phyloP scores from a whole-genome alignment of 2,329 filamentous ascomycete species.

The Ustulina deusta region DNA sequence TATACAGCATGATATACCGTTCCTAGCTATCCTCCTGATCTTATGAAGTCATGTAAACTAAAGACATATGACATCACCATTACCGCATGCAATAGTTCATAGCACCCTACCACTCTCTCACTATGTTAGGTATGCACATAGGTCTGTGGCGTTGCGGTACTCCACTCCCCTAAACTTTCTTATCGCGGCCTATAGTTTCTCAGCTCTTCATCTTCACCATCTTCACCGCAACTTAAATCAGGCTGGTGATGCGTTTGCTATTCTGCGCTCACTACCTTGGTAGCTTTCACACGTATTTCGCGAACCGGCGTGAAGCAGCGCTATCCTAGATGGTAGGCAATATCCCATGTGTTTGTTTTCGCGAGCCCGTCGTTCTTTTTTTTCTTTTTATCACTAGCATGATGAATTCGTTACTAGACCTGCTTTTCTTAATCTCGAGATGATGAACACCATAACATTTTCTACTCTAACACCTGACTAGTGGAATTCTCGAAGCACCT shows the following conservation, averaged over 20 bases:
- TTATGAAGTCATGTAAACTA: constrained; percentile 21
- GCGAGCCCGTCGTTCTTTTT: not conserved
- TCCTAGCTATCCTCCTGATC: not conserved
- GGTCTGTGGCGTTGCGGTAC: not conserved
- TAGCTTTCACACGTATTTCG: not conserved
- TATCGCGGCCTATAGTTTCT: not conserved
- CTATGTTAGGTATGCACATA: too few relatives aligned
- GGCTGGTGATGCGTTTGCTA: not conserved
- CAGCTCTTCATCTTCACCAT: not conserved
- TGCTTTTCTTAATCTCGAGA: constrained; percentile 43
- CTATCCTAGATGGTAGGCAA: not conserved
- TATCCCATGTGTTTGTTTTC: not conserved
- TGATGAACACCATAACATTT: constrained; percentile 38
- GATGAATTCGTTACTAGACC: constrained; percentile 40
- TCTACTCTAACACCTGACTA: constrained; percentile 20
- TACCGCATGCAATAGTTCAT: not conserved
- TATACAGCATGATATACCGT: not conserved
- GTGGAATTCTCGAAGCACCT: not conserved
- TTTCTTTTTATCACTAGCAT: constrained; percentile 23
- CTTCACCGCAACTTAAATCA: not conserved
- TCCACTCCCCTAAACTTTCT: not conserved
- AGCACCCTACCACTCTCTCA: not conserved
- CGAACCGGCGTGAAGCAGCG: not conserved
- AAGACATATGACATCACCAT: constrained; percentile 33
- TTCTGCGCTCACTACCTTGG: not conserved